Evolutionary conservation across 495 filamentous ascomycete species (phyloP).

Genomic region (Aspergillus affinis): DNA sequence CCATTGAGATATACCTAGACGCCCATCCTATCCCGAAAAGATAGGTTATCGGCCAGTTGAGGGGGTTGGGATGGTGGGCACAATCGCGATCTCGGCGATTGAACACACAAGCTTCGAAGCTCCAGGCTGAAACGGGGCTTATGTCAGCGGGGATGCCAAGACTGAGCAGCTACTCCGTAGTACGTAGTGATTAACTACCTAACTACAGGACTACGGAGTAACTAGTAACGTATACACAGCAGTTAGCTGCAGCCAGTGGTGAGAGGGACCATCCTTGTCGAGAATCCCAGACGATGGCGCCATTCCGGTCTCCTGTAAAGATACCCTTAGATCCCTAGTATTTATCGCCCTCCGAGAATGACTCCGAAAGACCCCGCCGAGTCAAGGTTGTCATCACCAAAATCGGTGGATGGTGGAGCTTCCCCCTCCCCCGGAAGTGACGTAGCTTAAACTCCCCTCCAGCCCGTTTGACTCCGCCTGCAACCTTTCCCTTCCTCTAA

Average conservation of each 20-base stretch:
- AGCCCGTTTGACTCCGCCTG: neutral
- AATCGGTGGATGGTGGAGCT: too few relatives aligned
- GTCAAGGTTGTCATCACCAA: neutral
- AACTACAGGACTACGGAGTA: too few relatives aligned
- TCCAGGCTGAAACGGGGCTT: neutral
- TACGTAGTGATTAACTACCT: too few relatives aligned
- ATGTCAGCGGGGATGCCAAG: neutral
- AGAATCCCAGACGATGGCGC: neutral
- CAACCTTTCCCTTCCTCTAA: too few relatives aligned
- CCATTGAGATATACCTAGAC: slow-evolving; percentile 2
- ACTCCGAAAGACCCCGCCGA: neutral
- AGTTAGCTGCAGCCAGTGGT: neutral
- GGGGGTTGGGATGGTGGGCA: neutral
- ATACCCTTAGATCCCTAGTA: too few relatives aligned
- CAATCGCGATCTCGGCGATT: neutral
- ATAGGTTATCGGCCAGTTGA: neutral
- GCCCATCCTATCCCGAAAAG: slow-evolving; percentile 16
- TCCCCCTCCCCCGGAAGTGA: neutral
- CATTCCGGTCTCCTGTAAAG: neutral
- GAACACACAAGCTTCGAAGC: too few relatives aligned
- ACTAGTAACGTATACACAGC: too few relatives aligned
- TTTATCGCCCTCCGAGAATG: neutral
- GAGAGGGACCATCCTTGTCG: too few relatives aligned
- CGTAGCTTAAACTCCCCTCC: too few relatives aligned
- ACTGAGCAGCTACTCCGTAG: neutral